These are phyloP conservation scores for Vanrija humicola DNA, from an alignment of 1,284 basidiomycete genomes.

Conservation along the genomic window DNA sequence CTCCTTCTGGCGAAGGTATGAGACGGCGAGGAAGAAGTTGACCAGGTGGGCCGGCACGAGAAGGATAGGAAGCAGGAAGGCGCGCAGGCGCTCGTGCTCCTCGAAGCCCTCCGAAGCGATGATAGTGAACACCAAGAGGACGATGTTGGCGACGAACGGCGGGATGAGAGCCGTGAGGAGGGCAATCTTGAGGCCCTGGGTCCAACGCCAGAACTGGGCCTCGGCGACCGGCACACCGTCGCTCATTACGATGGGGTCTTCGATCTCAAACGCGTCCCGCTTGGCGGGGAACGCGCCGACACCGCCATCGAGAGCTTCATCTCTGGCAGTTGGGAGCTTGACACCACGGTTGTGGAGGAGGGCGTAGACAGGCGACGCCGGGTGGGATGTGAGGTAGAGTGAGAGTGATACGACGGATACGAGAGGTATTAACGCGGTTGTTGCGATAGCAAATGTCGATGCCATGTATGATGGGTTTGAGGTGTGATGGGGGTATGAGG, in stretches of 20 bases:
- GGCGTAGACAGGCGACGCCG: conserved; percentile 25
- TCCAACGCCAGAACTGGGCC: conserved; percentile 59
- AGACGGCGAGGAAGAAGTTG: conserved; percentile 55
- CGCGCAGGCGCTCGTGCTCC: conserved; percentile 14
- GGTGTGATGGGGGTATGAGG: background rate
- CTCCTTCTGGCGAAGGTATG: conserved; percentile 57
- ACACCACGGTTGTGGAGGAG: conserved; percentile 19
- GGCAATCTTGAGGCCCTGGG: conserved; percentile 21
- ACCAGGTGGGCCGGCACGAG: conserved; percentile 62
- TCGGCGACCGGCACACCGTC: conserved; percentile 73
- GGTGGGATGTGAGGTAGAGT: conserved; percentile 35
- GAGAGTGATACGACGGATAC: conserved; percentile 33
- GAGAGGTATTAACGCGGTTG: conserved; percentile 35
- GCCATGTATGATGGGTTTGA: background rate
- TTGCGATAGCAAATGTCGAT: conserved; percentile 19
- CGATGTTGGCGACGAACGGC: conserved; percentile 28
- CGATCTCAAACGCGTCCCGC: conserved; percentile 72
- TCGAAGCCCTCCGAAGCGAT: conserved; percentile 30
- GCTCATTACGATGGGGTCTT: conserved; percentile 62
- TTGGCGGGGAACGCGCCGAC: conserved; percentile 5
- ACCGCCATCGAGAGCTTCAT: conserved; percentile 29
- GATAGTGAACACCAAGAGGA: conserved; percentile 34
- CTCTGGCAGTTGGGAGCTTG: conserved; percentile 27
- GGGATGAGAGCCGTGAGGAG: conserved; percentile 35
- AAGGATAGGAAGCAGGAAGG: conserved; percentile 47